Evolutionary conservation across 2,329 filamentous ascomycete genomes (phyloP), one percentile per base, ranked within the genome.

Genomic region (Aspergillus quadricinctus): DNA sequence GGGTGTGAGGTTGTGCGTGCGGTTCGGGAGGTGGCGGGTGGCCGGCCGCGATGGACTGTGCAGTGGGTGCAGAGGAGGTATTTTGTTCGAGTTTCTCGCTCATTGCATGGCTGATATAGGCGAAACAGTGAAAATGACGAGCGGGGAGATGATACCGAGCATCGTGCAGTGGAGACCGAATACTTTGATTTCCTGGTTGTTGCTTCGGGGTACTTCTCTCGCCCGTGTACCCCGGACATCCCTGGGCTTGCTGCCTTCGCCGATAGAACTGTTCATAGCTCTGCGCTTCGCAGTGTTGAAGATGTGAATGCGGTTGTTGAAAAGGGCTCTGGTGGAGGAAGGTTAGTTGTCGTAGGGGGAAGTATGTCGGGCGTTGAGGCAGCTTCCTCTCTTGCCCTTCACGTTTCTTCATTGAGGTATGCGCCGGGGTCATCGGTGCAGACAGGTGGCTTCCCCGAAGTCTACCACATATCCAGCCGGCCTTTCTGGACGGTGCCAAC

Each of bases 291-390:
- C 3, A 77, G 81, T 53, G 70, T 88, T 1, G 64, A 72, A 0
- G 68, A 75, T 4, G 49, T 66, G 31, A 3, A 49, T 2, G 4
- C 10, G n/a, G 43, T 61, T 25, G 49, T 62, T 3, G 41, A 60
- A 19, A 51, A 49, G 3, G 37, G 48, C 5, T 27, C 31, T 1
- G 64, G 66, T 0, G 78, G 78, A 1, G 82, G 83, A 19, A 89
- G 86, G 65, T 84, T 94, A 17, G 78, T 91, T 1, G 78, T 95
- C 0, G 83, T 92, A 1, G 90, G 90, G 0, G 90, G 89, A 0
- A 89, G 92, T 64, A 92, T 94, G 81, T 93, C 89, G 2, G 90
- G 89, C 0, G 83, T 89, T 4, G 90, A 95, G 75, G 87, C 88
- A 50, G 87, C 89, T 0, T 86, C 84, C 9, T 85, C 86, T 1